These are phyloP conservation scores for Citrus unshiu DNA, from an alignment of 345 rosid genomes.

Conservation along the genomic window DNA sequence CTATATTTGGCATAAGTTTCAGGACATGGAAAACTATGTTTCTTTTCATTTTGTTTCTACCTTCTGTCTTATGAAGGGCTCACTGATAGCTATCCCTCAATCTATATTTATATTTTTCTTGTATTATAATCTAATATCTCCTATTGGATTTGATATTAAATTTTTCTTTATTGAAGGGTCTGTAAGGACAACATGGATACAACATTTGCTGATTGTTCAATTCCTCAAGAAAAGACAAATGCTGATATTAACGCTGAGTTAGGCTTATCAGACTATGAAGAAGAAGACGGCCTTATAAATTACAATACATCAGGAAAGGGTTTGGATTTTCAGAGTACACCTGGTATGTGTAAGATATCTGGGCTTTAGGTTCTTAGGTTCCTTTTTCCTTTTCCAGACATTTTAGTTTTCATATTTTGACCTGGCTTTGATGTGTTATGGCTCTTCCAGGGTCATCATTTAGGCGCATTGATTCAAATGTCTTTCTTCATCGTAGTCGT, in stretches of 20 bases:
- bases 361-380: background rate
- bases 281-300: slow-evolving; percentile 58
- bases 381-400: background rate
- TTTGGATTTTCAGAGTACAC: slow-evolving; percentile 35
- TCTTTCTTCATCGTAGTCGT: slow-evolving; percentile 82
- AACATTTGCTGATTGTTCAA: slow-evolving; percentile 74
- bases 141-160: background rate
- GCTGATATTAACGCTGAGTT: slow-evolving; percentile 89
- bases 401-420: slow-evolving; percentile 8
- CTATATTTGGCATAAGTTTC: background rate
- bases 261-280: slow-evolving; percentile 87
- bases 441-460: slow-evolving; percentile 59
- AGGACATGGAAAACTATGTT: background rate
- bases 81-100: background rate
- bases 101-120: background rate
- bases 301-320: slow-evolving; percentile 49
- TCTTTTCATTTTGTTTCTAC: slow-evolving; percentile 4
- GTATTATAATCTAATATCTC: background rate
- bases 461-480: slow-evolving; percentile 61
- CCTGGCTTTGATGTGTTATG: slow-evolving; percentile 27
- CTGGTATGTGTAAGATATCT: slow-evolving; percentile 43
- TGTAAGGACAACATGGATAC: slow-evolving; percentile 76
- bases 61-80: background rate
- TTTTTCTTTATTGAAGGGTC: slow-evolving; percentile 42
- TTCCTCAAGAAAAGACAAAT: slow-evolving; percentile 87